Conservation (phyloP, 441 rosid genomes). For the Brassica hybrid region DNA sequence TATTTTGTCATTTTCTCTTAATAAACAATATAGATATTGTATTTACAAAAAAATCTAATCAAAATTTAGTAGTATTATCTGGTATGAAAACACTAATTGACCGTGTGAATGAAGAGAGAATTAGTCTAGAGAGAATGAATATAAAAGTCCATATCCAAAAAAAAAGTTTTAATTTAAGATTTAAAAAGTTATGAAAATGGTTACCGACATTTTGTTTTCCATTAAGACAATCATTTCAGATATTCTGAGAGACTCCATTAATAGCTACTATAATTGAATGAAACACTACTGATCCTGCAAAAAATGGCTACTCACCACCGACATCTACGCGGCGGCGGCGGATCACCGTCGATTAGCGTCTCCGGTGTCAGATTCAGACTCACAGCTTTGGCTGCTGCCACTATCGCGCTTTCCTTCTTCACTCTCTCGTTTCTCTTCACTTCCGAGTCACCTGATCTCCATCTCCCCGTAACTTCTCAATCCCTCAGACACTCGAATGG, state of each 20-base stretch:
- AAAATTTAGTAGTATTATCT: too few species aligned
- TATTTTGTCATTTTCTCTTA: too few species aligned
- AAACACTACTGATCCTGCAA: neutral
- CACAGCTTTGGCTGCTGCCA: conserved; percentile 48
- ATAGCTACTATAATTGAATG: neutral
- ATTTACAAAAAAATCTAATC: too few species aligned
- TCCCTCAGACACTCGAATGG: conserved; percentile 38
- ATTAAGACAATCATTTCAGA: neutral
- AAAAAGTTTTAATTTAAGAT: neutral
- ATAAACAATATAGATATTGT: too few species aligned
- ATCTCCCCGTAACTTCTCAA: conserved; percentile 52
- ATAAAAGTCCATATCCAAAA: too few species aligned
- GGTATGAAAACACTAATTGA: too few species aligned
- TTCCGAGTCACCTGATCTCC: conserved; percentile 53
- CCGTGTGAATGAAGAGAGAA: too few species aligned
- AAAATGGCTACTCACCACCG: conserved; percentile 64
- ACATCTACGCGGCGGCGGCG: conserved; percentile 47
- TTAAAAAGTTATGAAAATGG: neutral
- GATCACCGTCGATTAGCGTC: conserved; percentile 36
- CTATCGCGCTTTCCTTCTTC: conserved; percentile 55
- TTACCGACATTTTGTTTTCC: neutral
- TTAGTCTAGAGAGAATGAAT: too few species aligned
- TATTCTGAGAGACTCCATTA: neutral
- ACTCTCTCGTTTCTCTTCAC: conserved; percentile 59
- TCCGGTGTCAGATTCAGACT: conserved; percentile 46